Conservation (phyloP, 129 eudicot species). For the Mikania micrantha region DNA sequence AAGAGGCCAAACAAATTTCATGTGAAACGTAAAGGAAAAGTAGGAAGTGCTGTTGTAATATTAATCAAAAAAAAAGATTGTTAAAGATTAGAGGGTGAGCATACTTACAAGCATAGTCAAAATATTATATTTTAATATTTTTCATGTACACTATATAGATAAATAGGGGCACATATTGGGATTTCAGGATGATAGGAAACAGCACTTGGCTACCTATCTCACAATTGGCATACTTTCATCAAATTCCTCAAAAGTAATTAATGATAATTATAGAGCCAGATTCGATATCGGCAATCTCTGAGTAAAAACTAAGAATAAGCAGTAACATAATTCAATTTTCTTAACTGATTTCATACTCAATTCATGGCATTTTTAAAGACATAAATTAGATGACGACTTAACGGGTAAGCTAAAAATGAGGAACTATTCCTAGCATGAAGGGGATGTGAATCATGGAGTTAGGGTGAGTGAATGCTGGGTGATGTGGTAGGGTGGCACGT, state of each 20-base stretch:
- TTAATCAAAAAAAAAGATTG: not conserved
- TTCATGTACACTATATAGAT: not conserved
- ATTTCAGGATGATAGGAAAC: not conserved
- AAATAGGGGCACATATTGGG: not conserved
- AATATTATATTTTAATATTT: not conserved
- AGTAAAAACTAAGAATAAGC: no score
- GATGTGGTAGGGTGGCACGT: no score
- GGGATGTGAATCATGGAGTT: no score
- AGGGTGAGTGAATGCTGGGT: no score
- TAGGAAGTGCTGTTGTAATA: not conserved
- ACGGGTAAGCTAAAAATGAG: no score
- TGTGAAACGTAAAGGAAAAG: conserved; percentile 1
- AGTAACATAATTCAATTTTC: no score
- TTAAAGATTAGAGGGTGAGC: not conserved
- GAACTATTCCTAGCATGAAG: no score
- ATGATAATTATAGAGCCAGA: no score
- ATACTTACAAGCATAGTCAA: not conserved
- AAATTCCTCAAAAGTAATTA: conserved; percentile 7
- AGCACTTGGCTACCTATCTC: not conserved
- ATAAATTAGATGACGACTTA: no score
- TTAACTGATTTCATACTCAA: no score
- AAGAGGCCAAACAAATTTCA: conserved; percentile 2
- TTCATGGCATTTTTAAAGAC: no score
- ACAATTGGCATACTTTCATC: not conserved
- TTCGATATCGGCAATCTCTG: no score